Base-by-base conservation (phyloP, 108 stramenopile species). In the Cyclotella kingstonii region DNA sequence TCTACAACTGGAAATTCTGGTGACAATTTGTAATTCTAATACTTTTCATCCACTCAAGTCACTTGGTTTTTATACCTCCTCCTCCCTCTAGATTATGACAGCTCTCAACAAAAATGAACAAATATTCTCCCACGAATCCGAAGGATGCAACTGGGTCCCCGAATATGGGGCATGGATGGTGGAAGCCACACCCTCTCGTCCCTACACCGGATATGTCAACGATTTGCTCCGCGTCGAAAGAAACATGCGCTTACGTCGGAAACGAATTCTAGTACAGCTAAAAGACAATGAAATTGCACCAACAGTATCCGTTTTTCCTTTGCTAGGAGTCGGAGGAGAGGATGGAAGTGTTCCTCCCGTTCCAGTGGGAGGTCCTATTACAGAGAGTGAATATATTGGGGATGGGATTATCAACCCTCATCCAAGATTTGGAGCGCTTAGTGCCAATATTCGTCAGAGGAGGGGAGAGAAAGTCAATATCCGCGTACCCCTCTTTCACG, bases 81-180 rank as follows among this genome's bases (percentile, higher is more conserved):
- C 35, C 26, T 25, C 19, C 64, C 22, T 42, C 43, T 40, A 93
- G 89, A 85, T 97, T 43, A 92, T 95, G 89, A 88, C 90, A 42
- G 84, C 89, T 46, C 81, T 97, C 40, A 87, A 91, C 61, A 62
- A 77, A 30, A 88, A 91, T 62, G 96, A 96, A 64, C 60, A 61
- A 46, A 51, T 60, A 19, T 68, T 83, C 46, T 63, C 74, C 18
- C 64, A 86, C 57, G 78, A 86, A 51, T 61, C 56, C 3, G 94
- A 94, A 64, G 95, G 91, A 2, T 95, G 94, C 76, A 83, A 70
- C 60, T 97, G 94, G 92, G 92, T 96, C 40, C 97, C 97, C 21
- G 97, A 98, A 61, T 98, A 95, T 66, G 98, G 98, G 6, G 84
- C 92, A 8, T 99, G 98, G 98, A 99, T 99, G 98, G 82, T 98